Conservation (phyloP, 257 asterid species). For the Primulina tabacum region DNA sequence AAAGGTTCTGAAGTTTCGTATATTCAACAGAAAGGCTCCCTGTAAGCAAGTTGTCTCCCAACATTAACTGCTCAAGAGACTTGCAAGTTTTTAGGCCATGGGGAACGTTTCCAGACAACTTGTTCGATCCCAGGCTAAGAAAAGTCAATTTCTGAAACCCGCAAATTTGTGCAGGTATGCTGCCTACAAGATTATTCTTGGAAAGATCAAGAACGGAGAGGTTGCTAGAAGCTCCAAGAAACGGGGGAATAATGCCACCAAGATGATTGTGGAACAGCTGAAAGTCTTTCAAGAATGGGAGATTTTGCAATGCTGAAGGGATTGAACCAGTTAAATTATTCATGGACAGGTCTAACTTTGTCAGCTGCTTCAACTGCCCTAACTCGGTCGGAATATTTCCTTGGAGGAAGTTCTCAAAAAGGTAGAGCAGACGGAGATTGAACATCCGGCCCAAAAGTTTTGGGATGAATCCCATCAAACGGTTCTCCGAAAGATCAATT, state of each 20-base stretch:
- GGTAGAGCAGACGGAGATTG: slow-evolving; percentile 59
- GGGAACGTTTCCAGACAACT: slow-evolving; percentile 69
- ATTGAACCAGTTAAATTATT: slow-evolving; percentile 73
- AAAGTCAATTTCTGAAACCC: slow-evolving; percentile 43
- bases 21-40: slow-evolving; percentile 71
- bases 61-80: slow-evolving; percentile 72
- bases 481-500: slow-evolving; percentile 81
- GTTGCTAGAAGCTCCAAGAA: slow-evolving; percentile 58
- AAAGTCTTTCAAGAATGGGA: slow-evolving; percentile 50
- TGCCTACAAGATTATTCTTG: slow-evolving; percentile 68
- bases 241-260: slow-evolving; percentile 60
- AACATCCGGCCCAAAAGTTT: slow-evolving; percentile 41
- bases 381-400: slow-evolving; percentile 65
- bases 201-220: slow-evolving; percentile 65
- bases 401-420: slow-evolving; percentile 63
- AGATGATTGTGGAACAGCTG: slow-evolving; percentile 77
- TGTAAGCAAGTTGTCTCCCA: slow-evolving; percentile 75
- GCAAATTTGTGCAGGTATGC: slow-evolving; percentile 66
- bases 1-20: slow-evolving; percentile 61
- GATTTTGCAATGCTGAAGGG: slow-evolving; percentile 59
- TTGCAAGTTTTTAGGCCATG: slow-evolving; percentile 68
- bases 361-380: slow-evolving; percentile 47
- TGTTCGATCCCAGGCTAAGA: slow-evolving; percentile 78
- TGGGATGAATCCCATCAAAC: slow-evolving; percentile 59
- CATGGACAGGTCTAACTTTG: slow-evolving; percentile 61